These are phyloP conservation scores for Colletotrichum sp. DNA, from an alignment of 2,329 filamentous ascomycete species.

Conservation along the genomic window DNA sequence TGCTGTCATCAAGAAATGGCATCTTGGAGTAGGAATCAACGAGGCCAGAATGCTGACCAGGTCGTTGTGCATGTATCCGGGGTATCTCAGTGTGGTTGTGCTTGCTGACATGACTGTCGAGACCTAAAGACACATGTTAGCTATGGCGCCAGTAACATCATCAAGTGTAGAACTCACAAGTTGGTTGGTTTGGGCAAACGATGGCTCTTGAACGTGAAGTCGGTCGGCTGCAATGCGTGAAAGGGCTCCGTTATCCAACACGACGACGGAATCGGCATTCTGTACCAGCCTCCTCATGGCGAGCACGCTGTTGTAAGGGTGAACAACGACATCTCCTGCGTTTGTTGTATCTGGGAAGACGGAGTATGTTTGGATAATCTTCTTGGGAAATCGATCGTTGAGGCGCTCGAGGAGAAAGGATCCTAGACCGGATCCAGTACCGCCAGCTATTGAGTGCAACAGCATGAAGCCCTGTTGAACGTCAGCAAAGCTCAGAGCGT, in stretches of 20 bases:
- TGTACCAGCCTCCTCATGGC: conserved; percentile 90
- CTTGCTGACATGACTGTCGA: conserved; percentile 99
- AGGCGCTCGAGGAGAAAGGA: conserved; percentile 94
- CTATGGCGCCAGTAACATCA: neutral
- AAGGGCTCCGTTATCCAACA: conserved; percentile 93
- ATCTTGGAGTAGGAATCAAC: conserved; percentile 93
- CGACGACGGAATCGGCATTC: conserved; percentile 97
- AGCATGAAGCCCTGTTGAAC: conserved; percentile 86
- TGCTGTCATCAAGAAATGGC: conserved; percentile 97
- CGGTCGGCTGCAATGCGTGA: conserved; percentile 94
- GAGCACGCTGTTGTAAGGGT: conserved; percentile 96
- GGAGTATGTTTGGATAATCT: conserved; percentile 98
- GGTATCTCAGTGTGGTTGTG: conserved; percentile 94
- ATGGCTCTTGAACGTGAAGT: conserved; percentile 92
- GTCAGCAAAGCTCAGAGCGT: conserved; percentile 24
- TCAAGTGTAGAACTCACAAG: conserved; percentile 58
- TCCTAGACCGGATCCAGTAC: conserved; percentile 93
- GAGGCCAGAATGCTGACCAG: conserved; percentile 96
- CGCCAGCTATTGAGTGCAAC: conserved; percentile 95
- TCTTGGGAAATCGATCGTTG: conserved; percentile 98
- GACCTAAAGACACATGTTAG: conserved; percentile 52
- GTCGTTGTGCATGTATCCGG: conserved; percentile 99
- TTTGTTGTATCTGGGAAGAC: conserved; percentile 96
- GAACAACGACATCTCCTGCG: conserved; percentile 89
- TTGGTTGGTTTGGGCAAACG: conserved; percentile 97